Evolutionary conservation across 768 basidiomycete genomes (phyloP), one percentile per base, ranked within the genome.

Genomic region (Podaxis sp.): DNA sequence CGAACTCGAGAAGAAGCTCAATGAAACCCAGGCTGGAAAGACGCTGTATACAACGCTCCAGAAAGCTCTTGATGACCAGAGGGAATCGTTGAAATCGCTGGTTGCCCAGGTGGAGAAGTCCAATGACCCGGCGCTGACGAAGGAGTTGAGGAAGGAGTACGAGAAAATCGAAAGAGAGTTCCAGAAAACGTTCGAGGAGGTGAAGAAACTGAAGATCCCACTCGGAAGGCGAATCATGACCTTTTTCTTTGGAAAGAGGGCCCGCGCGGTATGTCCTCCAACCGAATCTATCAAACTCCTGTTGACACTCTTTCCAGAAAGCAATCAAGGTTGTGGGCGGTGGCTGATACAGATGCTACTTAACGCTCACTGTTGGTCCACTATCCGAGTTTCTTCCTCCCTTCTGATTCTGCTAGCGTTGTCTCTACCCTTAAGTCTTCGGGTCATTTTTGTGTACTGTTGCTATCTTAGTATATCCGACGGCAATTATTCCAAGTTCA

Each of bases 31-130:
- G n/a, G 71, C 69, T 8, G 70, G 70, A 3, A 65, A 66, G 52
- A 65, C 64, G n/a, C 56, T 67, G 36, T 64, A 69, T 38, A 65
- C 58, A 37, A 64, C 68, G 0, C 66, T 76, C 13, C 68, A 71
- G 37, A 68, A 69, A 38, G 61, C 70, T n/a, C 60, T 76, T 15
- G 66, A 66, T 17, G 56, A 68, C 22, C 73, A 73, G 65, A 67
- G 66, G 56, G 62, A 67, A 11, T 17, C 49, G 30, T 37, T 59
- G 48, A 51, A 59, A 2, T 26, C 37, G 0, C 12, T 59, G 15
- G 0, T 59, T 4, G 49, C 33, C 13, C 48, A 58, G 44, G 15
- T 59, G n/a, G 58, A 59, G 10, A 59, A 64, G n/a, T 36, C 48
- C 20, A 58, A 54, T 33, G 57, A 64, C 37, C 57, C 51, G 17